Conservation (phyloP, 306 rosid genomes). For the Crataegus laevigata region DNA sequence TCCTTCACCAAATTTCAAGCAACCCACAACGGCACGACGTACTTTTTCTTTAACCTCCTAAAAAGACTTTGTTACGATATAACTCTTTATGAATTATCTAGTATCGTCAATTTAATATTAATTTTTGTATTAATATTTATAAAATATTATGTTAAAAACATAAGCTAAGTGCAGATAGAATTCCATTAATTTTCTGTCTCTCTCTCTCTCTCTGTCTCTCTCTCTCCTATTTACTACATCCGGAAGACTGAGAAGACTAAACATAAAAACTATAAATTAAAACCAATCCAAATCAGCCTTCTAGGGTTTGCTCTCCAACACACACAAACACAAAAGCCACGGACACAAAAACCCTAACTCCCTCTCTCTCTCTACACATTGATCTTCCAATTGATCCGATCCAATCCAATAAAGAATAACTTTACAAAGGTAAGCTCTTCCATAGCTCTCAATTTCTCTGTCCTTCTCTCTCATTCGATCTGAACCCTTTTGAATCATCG, state of each 20-base stretch:
- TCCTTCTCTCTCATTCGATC: slow-evolving; percentile 1
- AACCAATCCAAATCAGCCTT: background rate
- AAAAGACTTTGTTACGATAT: too few relatives aligned
- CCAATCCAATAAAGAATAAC: slow-evolving; percentile 15
- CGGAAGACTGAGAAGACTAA: background rate
- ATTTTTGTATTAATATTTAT: too few relatives aligned
- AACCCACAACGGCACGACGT: too few relatives aligned
- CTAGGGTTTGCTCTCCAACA: slow-evolving; percentile 13
- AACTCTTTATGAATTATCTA: fast-evolving
- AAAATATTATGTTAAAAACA: too few relatives aligned
- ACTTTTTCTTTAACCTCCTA: too few relatives aligned
- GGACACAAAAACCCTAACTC: slow-evolving; percentile 13
- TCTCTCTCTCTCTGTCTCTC: background rate
- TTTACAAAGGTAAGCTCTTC: slow-evolving; percentile 27
- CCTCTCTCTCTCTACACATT: background rate
- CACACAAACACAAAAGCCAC: background rate
- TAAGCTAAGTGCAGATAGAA: too few relatives aligned
- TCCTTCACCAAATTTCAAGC: too few relatives aligned
- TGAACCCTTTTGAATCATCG: background rate
- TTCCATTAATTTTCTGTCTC: too few relatives aligned
- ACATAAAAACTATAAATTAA: slow-evolving; percentile 18
- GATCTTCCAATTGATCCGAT: slow-evolving; percentile 7
- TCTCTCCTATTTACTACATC: background rate
- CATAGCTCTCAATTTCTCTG: slow-evolving; percentile 1
- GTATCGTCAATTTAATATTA: too few relatives aligned